Evolutionary conservation across 208 protist species (phyloP).

Genomic region (Tritrichomonas musculus): DNA sequence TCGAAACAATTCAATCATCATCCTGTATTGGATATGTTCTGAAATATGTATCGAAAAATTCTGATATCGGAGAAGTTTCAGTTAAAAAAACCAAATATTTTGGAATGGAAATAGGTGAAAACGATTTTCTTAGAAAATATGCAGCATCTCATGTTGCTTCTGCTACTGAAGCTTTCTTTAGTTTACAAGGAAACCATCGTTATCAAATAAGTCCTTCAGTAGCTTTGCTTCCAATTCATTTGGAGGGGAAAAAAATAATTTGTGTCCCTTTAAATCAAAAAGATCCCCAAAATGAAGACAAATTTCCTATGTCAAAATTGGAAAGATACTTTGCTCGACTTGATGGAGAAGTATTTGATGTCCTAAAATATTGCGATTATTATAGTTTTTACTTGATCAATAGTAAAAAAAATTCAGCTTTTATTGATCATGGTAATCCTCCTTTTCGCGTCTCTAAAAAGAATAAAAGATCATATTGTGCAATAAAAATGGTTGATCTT

Average conservation of each 20-base stretch:
- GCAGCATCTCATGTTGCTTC: not conserved
- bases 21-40: not conserved
- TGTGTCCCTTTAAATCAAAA: not conserved
- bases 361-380: not conserved
- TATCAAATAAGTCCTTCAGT: not conserved
- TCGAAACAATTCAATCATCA: not conserved
- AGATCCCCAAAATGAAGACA: not conserved
- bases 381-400: not conserved
- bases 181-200: not conserved
- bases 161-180: not conserved
- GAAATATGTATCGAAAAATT: not conserved
- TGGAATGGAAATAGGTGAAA: not conserved
- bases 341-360: not conserved
- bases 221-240: not conserved
- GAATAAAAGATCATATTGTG: not conserved
- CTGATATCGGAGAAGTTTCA: not conserved
- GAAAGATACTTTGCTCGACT: not conserved
- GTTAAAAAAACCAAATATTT: not conserved
- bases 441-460: not conserved
- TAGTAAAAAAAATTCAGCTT: not conserved
- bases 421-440: not conserved
- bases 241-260: not conserved
- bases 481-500: not conserved
- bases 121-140: not conserved
- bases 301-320: not conserved